Evolutionary conservation across 352 stramenopile species (phyloP).

Genomic region (Phytophthora ohioensis): DNA sequence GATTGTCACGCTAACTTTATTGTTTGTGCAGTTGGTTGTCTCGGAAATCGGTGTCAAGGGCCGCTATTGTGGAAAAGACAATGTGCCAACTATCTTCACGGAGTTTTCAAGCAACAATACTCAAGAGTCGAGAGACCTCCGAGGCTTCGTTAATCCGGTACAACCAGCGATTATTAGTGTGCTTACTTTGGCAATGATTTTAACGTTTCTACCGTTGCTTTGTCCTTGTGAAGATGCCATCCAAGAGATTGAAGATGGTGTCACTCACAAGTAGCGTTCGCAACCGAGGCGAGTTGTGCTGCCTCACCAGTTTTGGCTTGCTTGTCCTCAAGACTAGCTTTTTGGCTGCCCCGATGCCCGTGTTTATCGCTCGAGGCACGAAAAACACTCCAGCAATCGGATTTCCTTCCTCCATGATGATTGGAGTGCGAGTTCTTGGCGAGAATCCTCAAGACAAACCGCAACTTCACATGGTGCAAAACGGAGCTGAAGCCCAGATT

Average conservation of each 20-base stretch:
- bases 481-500: constrained; percentile 41
- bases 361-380: constrained; percentile 49
- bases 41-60: constrained; percentile 73
- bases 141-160: constrained; percentile 44
- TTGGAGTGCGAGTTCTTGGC: constrained; percentile 57
- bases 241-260: constrained; percentile 69
- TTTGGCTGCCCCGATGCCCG: constrained; percentile 40
- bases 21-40: constrained; percentile 41
- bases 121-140: constrained; percentile 63
- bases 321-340: constrained; percentile 52
- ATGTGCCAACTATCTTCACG: constrained; percentile 58
- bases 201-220: constrained; percentile 1
- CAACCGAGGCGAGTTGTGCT: constrained; percentile 54
- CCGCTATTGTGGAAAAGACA: constrained; percentile 58
- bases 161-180: neutral
- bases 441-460: constrained; percentile 63
- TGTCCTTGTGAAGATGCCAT: constrained; percentile 13
- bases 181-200: constrained; percentile 2
- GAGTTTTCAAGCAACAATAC: constrained; percentile 58
- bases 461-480: constrained; percentile 66
- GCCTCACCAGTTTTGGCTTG: constrained; percentile 64
- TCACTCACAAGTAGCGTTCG: constrained; percentile 51
- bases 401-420: constrained; percentile 52
- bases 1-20: neutral
- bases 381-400: constrained; percentile 59